Evolutionary conservation across 129 eudicot genomes (phyloP).

Genomic region (Chrysanthemum makinoi): DNA sequence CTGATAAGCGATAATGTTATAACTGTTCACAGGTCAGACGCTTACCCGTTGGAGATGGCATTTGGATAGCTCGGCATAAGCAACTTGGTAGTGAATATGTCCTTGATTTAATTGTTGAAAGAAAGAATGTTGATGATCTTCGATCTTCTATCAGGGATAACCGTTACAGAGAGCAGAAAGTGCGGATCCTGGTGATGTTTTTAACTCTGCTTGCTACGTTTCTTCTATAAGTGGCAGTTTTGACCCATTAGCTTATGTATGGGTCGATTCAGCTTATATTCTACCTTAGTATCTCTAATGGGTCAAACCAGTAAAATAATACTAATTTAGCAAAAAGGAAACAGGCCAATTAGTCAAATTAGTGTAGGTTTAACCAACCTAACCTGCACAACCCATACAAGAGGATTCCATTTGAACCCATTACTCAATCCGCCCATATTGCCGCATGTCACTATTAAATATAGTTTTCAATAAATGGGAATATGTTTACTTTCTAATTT

Average conservation of each 20-base stretch:
- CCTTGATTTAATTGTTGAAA: conserved; percentile 93
- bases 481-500: conserved; percentile 4
- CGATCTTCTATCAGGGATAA: conserved; percentile 89
- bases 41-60: conserved; percentile 93
- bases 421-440: too few species aligned
- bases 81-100: conserved; percentile 63
- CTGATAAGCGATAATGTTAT: neutral
- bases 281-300: too few species aligned
- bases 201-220: neutral
- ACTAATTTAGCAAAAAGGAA: too few species aligned
- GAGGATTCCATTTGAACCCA: too few species aligned
- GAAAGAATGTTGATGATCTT: conserved; percentile 90
- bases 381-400: neutral
- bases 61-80: conserved; percentile 94
- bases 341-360: neutral
- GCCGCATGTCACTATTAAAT: too few species aligned
- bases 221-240: neutral
- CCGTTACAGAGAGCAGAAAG: conserved; percentile 86
- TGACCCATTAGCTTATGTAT: neutral
- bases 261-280: neutral
- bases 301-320: too few species aligned
- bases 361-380: neutral
- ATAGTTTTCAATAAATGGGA: neutral
- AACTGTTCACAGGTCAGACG: conserved; percentile 50
- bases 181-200: conserved; percentile 77